A percentile compares a stretch with the other conserved stretches of the same genome.
These are phyloP conservation scores for Leccinellum luteum DNA, from an alignment of 768 basidiomycete genomes.

Conservation along the genomic window DNA sequence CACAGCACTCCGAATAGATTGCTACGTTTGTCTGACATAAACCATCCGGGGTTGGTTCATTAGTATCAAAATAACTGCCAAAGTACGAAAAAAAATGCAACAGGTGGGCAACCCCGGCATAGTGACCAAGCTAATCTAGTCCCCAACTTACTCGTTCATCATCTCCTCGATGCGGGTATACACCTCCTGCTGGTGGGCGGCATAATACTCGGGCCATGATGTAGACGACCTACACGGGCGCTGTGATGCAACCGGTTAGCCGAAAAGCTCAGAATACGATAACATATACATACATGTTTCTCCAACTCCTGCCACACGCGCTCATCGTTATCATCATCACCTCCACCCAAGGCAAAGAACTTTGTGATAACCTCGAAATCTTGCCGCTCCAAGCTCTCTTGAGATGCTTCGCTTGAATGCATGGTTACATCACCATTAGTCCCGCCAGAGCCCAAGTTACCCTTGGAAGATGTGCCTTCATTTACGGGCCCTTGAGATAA, in stretches of 20 bases:
- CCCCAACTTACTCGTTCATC: constrained; percentile 15
- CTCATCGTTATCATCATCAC: constrained; percentile 44
- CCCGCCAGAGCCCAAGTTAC: background rate
- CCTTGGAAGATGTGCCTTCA: constrained; percentile 2
- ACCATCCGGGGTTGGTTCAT: background rate
- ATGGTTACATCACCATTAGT: background rate
- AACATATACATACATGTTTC: constrained; percentile 38
- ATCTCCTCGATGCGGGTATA: constrained; percentile 39
- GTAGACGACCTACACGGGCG: constrained; percentile 38
- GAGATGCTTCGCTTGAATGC: background rate
- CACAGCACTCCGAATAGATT: constrained; percentile 13
- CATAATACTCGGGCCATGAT: constrained; percentile 54
- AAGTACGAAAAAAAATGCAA: constrained; percentile 4
- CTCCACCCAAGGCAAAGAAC: constrained; percentile 55
- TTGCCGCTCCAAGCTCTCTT: constrained; percentile 23
- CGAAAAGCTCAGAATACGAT: background rate
- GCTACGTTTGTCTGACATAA: constrained; percentile 3
- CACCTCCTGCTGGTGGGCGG: constrained; percentile 41
- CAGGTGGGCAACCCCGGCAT: background rate
- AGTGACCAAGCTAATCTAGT: constrained; percentile 1
- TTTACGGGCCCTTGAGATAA: background rate
- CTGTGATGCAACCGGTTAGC: constrained; percentile 26
- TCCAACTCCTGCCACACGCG: constrained; percentile 53
- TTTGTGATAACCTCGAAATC: constrained; percentile 52
- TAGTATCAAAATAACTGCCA: background rate